phyloP scores from a whole-genome alignment of 2,329 filamentous ascomycete genomes.

The Diaporthe nobilis region DNA sequence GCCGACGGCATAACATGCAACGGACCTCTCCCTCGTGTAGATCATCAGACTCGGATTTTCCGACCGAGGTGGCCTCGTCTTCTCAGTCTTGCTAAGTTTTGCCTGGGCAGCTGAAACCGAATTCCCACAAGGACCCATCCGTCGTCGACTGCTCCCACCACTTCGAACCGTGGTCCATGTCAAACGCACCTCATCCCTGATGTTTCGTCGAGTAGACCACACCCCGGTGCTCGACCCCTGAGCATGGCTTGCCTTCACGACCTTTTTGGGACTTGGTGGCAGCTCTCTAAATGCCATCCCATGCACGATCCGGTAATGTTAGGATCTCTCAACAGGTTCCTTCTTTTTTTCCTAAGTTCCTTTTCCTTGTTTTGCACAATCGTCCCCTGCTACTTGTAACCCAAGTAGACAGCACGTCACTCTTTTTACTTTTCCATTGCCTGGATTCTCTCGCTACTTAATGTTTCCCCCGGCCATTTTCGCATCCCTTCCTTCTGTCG shows the following conservation, averaged over 20 bases:
- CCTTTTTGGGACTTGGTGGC: constrained; percentile 4
- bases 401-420: neutral
- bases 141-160: constrained; percentile 19
- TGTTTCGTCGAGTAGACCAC: constrained; percentile 25
- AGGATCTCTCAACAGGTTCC: neutral
- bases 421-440: constrained; percentile 7
- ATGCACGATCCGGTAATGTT: neutral
- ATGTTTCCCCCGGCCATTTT: constrained; percentile 1
- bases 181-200: constrained; percentile 27
- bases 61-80: constrained; percentile 23
- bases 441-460: constrained; percentile 8
- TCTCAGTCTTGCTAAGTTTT: neutral
- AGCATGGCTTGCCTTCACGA: neutral
- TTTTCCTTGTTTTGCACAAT: constrained; percentile 26
- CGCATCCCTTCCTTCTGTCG: neutral
- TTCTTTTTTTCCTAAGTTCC: neutral
- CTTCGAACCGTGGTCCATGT: constrained; percentile 27
- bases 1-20: neutral
- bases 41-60: constrained; percentile 3
- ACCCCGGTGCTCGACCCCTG: constrained; percentile 22
- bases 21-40: neutral
- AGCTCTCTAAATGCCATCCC: constrained; percentile 10
- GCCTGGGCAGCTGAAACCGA: constrained; percentile 27
- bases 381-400: constrained; percentile 5
- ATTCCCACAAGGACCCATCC: constrained; percentile 17